phyloP scores from a whole-genome alignment of 352 stramenopile genomes.

The Phytopythium chamaehyphon region DNA sequence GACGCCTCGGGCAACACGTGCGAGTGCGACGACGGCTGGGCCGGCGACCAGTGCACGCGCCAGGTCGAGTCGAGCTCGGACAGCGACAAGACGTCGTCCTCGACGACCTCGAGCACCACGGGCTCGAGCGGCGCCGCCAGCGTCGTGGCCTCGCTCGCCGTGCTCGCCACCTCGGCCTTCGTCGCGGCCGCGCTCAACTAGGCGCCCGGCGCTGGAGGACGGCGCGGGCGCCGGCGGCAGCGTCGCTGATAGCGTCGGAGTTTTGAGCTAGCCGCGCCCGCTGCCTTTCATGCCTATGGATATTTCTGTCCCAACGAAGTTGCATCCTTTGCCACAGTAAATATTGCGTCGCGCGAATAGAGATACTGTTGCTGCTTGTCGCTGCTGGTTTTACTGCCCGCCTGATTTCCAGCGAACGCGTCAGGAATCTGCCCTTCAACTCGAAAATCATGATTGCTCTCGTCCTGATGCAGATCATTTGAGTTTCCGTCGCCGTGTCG shows the following conservation, averaged over 20 bases:
- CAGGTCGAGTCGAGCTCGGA: conserved; percentile 35
- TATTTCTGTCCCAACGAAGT: background rate
- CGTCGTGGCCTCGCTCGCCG: conserved; percentile 21
- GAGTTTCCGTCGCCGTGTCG: no score
- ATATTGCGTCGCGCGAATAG: background rate
- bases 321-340: background rate
- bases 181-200: conserved; percentile 38
- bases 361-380: no score
- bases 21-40: conserved; percentile 52
- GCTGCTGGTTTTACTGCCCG: no score
- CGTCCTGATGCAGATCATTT: no score
- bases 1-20: conserved; percentile 29
- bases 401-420: no score
- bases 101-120: conserved; percentile 17
- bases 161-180: conserved; percentile 24
- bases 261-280: conserved; percentile 1
- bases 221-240: background rate
- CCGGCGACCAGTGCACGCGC: conserved; percentile 53
- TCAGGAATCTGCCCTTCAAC: no score
- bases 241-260: conserved; percentile 1
- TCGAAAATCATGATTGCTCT: no score
- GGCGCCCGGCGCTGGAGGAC: conserved; percentile 6
- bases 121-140: conserved; percentile 22
- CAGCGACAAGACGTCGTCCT: conserved; percentile 3
- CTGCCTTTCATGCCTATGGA: background rate